Percentiles rank a stretch among this genome's conserved stretches.
Conservation (phyloP, 345 rosid genomes). For the Eucalyptus virginea region DNA sequence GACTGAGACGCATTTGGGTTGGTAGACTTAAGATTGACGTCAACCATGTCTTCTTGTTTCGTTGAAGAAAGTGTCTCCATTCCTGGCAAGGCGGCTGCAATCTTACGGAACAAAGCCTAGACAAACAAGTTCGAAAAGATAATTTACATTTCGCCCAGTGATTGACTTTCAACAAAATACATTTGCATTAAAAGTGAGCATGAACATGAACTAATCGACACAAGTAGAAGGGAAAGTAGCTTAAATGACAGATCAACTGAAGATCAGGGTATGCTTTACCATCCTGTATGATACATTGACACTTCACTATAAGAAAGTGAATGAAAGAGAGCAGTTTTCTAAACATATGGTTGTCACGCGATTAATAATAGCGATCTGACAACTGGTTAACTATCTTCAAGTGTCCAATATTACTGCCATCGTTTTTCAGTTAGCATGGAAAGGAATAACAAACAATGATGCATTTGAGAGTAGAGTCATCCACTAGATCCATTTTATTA, state of each 20-base stretch:
- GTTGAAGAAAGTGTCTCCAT: conserved; percentile 90
- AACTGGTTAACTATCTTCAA: neutral
- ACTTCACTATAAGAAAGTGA: neutral
- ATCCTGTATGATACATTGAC: neutral
- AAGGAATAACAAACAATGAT: neutral
- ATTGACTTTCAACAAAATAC: neutral
- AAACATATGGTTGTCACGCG: neutral
- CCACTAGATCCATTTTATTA: neutral
- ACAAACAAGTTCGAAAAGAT: neutral
- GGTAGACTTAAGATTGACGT: conserved; percentile 79
- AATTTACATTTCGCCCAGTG: neutral
- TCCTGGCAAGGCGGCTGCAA: conserved; percentile 90
- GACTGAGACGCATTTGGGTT: conserved; percentile 50
- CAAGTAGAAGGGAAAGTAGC: neutral
- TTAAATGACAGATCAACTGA: neutral
- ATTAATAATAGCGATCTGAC: neutral
- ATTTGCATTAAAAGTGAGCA: neutral
- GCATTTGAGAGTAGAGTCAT: neutral
- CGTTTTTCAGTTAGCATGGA: neutral
- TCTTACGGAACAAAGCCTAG: conserved; percentile 79
- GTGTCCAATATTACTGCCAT: neutral
- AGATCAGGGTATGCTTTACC: neutral
- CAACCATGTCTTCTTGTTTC: conserved; percentile 91
- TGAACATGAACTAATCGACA: neutral
- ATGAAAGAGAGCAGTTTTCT: neutral